Base-by-base conservation (phyloP, 805 yeast genomes). In the Lachancea quebecensis region DNA sequence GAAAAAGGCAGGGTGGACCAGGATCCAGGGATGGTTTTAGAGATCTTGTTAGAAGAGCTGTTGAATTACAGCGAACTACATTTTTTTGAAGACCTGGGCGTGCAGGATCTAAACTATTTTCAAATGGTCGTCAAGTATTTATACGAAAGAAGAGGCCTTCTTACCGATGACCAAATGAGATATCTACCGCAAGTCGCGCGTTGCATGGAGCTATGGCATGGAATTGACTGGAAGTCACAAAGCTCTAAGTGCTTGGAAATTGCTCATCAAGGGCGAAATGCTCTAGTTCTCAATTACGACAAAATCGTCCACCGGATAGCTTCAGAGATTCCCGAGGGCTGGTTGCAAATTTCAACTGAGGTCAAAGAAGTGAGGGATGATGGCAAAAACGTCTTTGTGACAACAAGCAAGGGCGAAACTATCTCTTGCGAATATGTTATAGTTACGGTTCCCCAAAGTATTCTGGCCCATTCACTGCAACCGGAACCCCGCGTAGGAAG, bases 391-490 rank as follows among this genome's bases (percentile, higher is more conserved):
- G 53, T 66, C 8, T 29, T 50, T 1, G 67, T 76, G 1, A 64
- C 59, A 9, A 67, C 76, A 0, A 56, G 50, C 1, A 51, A 60
- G 7, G 71, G 73, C 2, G 44, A 49, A 2, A 49, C 37, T 4
- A 61, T 69, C 30, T 50, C 52, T 2, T 71, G 79, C 28, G 79
- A 84, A 39, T 82, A 78, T 57, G 67, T 78, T 27, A 71, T 89
- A 11, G 83, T 86, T 6, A 80, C 95, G 0, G 78, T 85, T 4
- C 96, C 96, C 0, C 83, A 83, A 50, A 83, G 90, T 31, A 72
- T 84, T 3, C 65, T 88, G 32, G 76, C 75, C 45, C 54, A 77
- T 3, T 61, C 66, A 0, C 10, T 38, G 4, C 38, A 39, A 10
- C 25, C 41, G 7, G 50, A 41, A 15, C 40, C 37, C 7, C 35